Evolutionary conservation across 2,329 filamentous ascomycete species (phyloP), one percentile per base, ranked within the genome.

Genomic region (Huntiella abstrusa): DNA sequence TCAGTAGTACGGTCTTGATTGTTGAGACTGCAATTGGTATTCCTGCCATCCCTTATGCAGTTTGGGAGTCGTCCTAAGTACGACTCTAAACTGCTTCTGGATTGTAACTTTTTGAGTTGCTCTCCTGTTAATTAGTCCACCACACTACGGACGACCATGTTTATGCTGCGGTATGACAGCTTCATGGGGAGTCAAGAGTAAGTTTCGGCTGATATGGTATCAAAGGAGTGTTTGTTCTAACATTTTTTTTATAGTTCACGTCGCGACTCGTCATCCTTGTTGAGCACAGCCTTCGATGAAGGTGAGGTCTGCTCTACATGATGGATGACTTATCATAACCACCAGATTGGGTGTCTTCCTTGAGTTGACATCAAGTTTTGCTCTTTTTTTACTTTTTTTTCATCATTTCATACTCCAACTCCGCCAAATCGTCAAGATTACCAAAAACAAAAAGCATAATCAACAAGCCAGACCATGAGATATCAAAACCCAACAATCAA

Each of bases 1-100:
- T 45, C 38, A 41, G 45, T 43, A 45, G 46, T 43, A 39, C 19
- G 12, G 13, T 34, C 22, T 41, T 28, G 15, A 35, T 42, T 39
- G 46, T 40, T 42, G 37, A 45, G 16, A 41, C 36, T 49, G 16
- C 34, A 40, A 28, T 28, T 28, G 22, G 22, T 28, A 28, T 28
- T 28, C 22, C 22, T 28, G 22, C 22, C 22, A 28, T 28, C 5
- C 6, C 22, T 28, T 28, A 28, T 28, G 22, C 22, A 28, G 22
- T 28, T 28, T 28, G 22, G 22, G 6, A 10, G 22, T 7, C 22
- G 43, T 45, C 43, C 43, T 45, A 11, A 22, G 43, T 16, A 40
- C 15, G 43, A 45, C 43, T 15, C 39, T 39, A 39, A 45, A 45
- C 43, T 45, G 35, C 35, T 36, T 39, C 16, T 40, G 16, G 37